phyloP scores from a whole-genome alignment of 2,329 filamentous ascomycete genomes.

The Escovopsis sp. region DNA sequence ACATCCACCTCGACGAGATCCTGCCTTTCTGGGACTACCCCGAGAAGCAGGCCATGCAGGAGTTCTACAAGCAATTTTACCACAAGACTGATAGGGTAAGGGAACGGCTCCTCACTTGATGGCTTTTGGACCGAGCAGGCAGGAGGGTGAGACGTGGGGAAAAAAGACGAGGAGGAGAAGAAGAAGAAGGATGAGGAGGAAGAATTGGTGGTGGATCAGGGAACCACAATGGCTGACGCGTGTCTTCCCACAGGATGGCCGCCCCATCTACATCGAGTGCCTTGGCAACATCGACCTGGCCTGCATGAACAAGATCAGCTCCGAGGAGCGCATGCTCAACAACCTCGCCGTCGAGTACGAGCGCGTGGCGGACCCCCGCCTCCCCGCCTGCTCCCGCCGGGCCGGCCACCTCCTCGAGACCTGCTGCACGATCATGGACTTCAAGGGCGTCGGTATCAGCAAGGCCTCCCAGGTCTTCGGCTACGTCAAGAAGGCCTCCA shows the following conservation, averaged over 20 bases:
- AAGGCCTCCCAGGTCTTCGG: conserved; percentile 74
- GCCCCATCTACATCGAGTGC: conserved; percentile 93
- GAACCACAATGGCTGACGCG: conserved; percentile 1
- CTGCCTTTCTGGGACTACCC: conserved; percentile 71
- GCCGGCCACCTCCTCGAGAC: conserved; percentile 82
- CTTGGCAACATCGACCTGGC: conserved; percentile 83
- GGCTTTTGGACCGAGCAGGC: no score
- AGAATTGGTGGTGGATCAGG: neutral
- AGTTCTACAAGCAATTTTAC: conserved; percentile 97
- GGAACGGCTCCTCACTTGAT: neutral
- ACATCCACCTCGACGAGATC: conserved; percentile 70
- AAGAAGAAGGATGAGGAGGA: no score
- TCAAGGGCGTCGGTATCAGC: conserved; percentile 79
- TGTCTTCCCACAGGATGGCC: conserved; percentile 54
- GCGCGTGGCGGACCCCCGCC: conserved; percentile 79
- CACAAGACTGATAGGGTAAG: conserved; percentile 81
- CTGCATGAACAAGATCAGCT: conserved; percentile 87
- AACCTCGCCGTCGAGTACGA: conserved; percentile 98
- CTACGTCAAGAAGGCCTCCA: conserved; percentile 73
- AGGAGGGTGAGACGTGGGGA: no score
- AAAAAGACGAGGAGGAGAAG: no score
- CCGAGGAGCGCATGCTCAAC: conserved; percentile 81
- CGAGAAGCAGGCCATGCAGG: conserved; percentile 68
- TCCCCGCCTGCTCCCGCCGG: conserved; percentile 92
- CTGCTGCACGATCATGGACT: conserved; percentile 95